Conservation (phyloP, 148 eudicot genomes). For the Vaccinium macrocarpon region DNA sequence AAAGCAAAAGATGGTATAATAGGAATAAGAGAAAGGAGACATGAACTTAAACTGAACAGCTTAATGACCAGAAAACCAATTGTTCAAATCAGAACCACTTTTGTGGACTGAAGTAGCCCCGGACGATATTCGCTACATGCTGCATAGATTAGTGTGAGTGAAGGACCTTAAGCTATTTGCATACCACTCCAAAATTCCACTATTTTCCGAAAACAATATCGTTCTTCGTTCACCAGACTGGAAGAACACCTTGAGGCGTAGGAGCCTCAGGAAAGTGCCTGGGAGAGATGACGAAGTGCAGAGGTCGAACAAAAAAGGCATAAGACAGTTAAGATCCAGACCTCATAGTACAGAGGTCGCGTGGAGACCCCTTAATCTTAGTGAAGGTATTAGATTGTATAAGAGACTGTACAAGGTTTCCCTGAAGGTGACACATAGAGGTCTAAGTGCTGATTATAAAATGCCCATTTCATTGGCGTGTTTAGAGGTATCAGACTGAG, state of each 20-base stretch:
- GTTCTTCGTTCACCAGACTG: background rate
- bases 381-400: background rate
- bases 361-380: background rate
- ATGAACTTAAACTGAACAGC: background rate
- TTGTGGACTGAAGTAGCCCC: constrained; percentile 2
- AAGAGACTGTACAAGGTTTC: background rate
- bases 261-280: background rate
- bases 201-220: constrained; percentile 1
- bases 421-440: background rate
- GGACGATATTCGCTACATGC: background rate
- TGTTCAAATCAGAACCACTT: constrained; percentile 8
- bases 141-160: background rate
- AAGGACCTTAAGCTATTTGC: background rate
- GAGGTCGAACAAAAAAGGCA: background rate
- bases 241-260: background rate
- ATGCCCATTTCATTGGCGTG: background rate
- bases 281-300: background rate
- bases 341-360: background rate
- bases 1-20: background rate
- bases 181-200: background rate
- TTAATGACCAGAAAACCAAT: constrained; percentile 5
- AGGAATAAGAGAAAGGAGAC: constrained; percentile 10
- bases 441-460: background rate
- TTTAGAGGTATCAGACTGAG: background rate
- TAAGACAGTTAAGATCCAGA: background rate